These are phyloP conservation scores for Aspergillus unguis DNA, from an alignment of 2,329 filamentous ascomycete species.

Conservation along the genomic window DNA sequence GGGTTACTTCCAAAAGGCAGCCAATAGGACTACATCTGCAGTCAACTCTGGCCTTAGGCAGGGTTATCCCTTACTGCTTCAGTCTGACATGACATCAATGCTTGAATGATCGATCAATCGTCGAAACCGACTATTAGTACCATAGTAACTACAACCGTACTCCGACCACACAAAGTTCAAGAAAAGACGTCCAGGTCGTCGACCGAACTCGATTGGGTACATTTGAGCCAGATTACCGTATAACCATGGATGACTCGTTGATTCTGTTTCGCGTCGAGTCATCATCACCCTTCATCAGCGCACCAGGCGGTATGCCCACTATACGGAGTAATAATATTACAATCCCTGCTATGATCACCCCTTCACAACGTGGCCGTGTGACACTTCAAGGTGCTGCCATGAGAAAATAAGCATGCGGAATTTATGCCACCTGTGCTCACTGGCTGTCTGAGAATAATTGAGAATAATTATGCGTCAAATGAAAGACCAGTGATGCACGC, in stretches of 20 bases:
- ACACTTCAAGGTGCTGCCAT: background rate
- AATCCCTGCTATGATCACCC: background rate
- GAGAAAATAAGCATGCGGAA: background rate
- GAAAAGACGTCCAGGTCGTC: too few species aligned
- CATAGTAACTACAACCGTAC: too few species aligned
- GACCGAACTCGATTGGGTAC: background rate
- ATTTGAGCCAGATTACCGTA: background rate
- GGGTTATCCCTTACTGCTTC: too few species aligned
- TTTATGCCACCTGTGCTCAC: background rate
- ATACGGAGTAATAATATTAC: background rate
- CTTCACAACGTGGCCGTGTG: conserved; percentile 9
- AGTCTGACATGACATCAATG: too few species aligned
- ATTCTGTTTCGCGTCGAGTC: conserved; percentile 1
- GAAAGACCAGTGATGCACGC: background rate
- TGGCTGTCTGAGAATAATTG: background rate
- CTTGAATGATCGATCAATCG: too few species aligned
- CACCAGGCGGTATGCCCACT: too few species aligned
- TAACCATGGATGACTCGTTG: background rate
- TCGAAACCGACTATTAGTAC: too few species aligned
- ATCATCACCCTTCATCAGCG: conserved; percentile 1
- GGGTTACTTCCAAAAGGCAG: too few species aligned
- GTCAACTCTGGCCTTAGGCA: too few species aligned
- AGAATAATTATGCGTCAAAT: background rate
- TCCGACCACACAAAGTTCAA: too few species aligned
- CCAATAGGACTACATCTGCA: too few species aligned